phyloP scores from a whole-genome alignment of 495 filamentous ascomycete genomes.

The Podospora tetraspora region DNA sequence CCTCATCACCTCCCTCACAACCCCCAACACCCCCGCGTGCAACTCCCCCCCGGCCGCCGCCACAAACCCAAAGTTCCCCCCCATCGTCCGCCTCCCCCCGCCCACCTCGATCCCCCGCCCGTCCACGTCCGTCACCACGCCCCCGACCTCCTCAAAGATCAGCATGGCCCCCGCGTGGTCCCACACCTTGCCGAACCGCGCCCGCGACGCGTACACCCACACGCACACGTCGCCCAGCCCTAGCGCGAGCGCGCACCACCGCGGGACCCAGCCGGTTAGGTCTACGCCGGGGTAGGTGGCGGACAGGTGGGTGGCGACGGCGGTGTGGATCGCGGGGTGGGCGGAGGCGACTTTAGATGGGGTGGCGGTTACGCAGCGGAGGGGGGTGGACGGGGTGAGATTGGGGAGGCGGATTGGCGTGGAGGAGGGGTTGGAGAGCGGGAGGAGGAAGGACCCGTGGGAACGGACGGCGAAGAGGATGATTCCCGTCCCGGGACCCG shows the following conservation, averaged over 20 bases:
- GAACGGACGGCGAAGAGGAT: conserved; percentile 54
- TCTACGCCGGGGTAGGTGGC: conserved; percentile 49
- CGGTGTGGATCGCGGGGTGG: conserved; percentile 38
- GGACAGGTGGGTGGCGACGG: conserved; percentile 43
- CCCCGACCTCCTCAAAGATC: conserved; percentile 60
- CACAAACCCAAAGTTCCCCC: conserved; percentile 46
- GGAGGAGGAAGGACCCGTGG: conserved; percentile 50
- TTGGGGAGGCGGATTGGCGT: conserved; percentile 23
- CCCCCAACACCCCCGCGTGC: conserved; percentile 25
- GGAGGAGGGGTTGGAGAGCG: background rate
- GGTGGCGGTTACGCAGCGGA: conserved; percentile 37
- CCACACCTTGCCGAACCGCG: conserved; percentile 60
- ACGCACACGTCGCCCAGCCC: conserved; percentile 56
- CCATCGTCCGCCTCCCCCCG: conserved; percentile 37
- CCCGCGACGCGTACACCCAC: conserved; percentile 52
- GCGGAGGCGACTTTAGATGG: conserved; percentile 34
- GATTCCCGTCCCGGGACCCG: conserved; percentile 41
- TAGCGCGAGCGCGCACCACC: conserved; percentile 58
- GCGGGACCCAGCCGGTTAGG: conserved; percentile 58
- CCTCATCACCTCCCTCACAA: conserved; percentile 29
- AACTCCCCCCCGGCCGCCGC: conserved; percentile 36
- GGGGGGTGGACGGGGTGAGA: conserved; percentile 17
- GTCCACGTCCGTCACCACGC: conserved; percentile 57
- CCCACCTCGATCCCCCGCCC: conserved; percentile 47
- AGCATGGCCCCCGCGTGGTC: conserved; percentile 68